Conservation (phyloP, 2,329 filamentous ascomycete species). For the Neoarthrinium moseri region DNA sequence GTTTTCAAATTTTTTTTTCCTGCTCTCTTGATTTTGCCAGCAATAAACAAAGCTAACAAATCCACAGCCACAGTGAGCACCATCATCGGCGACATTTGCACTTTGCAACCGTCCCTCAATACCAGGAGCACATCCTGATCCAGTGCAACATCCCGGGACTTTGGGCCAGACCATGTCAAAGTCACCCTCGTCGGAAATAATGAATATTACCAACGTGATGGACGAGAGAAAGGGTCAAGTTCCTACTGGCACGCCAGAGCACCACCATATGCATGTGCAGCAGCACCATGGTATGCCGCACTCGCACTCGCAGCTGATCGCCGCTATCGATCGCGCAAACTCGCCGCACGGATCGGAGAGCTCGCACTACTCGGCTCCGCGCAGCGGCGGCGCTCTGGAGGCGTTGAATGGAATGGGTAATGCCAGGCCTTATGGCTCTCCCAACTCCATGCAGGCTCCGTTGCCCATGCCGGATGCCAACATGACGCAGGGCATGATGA, state of each 20-base stretch:
- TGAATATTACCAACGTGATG: constrained; percentile 32
- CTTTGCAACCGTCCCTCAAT: too few species aligned
- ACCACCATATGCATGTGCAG: constrained; percentile 13
- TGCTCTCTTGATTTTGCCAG: too few species aligned
- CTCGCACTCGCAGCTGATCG: constrained; percentile 25
- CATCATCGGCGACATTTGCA: too few species aligned
- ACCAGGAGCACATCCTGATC: too few species aligned
- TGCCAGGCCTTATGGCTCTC: constrained; percentile 50
- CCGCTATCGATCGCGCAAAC: constrained; percentile 49
- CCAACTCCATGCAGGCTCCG: constrained; percentile 48
- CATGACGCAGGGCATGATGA: constrained; percentile 39
- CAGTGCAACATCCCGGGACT: too few species aligned
- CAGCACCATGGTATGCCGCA: constrained; percentile 22
- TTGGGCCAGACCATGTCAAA: constrained; percentile 24
- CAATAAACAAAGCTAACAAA: too few species aligned
- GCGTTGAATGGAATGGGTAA: constrained; percentile 39
- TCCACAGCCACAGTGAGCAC: too few species aligned
- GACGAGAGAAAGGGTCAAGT: constrained; percentile 24
- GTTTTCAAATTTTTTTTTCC: too few species aligned
- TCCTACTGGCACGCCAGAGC: constrained; percentile 8
- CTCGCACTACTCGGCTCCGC: constrained; percentile 52
- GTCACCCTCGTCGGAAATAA: constrained; percentile 28
- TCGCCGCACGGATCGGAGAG: constrained; percentile 61
- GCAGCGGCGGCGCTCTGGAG: constrained; percentile 21
- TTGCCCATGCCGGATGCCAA: constrained; percentile 44